Conservation (phyloP, 306 rosid genomes). For the Castanea crenata region DNA sequence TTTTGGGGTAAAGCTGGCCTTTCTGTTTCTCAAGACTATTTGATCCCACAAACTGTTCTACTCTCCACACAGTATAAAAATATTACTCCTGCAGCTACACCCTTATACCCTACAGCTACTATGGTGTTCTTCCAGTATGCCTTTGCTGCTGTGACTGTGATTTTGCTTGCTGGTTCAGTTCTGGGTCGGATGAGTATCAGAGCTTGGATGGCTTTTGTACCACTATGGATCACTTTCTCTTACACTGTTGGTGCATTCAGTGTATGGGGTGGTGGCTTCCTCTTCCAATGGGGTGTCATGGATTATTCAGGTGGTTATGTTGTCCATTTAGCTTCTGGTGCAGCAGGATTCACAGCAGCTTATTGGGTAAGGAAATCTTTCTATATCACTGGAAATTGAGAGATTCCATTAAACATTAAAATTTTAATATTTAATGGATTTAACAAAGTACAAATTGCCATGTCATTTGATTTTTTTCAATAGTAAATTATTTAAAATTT, state of each 20-base stretch:
- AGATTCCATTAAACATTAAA: too few relatives aligned
- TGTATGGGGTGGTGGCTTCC: slow-evolving; percentile 50
- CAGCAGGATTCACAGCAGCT: slow-evolving; percentile 35
- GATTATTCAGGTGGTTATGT: slow-evolving; percentile 48
- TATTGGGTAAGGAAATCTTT: slow-evolving; percentile 6
- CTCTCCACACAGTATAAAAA: slow-evolving; percentile 13
- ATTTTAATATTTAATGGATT: too few relatives aligned
- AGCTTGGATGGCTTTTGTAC: slow-evolving; percentile 48
- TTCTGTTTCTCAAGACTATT: slow-evolving; percentile 34
- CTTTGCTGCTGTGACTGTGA: slow-evolving; percentile 35
- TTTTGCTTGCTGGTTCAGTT: slow-evolving; percentile 30
- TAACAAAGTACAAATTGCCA: too few relatives aligned
- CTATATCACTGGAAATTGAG: neutral
- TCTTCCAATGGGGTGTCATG: slow-evolving; percentile 48
- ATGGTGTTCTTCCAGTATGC: slow-evolving; percentile 40
- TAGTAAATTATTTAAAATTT: too few relatives aligned
- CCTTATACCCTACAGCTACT: slow-evolving; percentile 27
- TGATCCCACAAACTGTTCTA: slow-evolving; percentile 6
- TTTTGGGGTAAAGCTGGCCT: slow-evolving; percentile 48
- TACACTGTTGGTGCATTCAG: slow-evolving; percentile 40
- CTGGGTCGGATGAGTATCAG: slow-evolving; percentile 42
- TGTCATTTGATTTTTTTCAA: too few relatives aligned
- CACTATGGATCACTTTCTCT: slow-evolving; percentile 40
- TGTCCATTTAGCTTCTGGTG: slow-evolving; percentile 45
- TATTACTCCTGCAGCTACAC: neutral